A percentile compares a stretch with the other conserved stretches of the same genome.
These are phyloP conservation scores for Rhizoctonia solani DNA, from an alignment of 1,284 basidiomycete species.

Conservation along the genomic window DNA sequence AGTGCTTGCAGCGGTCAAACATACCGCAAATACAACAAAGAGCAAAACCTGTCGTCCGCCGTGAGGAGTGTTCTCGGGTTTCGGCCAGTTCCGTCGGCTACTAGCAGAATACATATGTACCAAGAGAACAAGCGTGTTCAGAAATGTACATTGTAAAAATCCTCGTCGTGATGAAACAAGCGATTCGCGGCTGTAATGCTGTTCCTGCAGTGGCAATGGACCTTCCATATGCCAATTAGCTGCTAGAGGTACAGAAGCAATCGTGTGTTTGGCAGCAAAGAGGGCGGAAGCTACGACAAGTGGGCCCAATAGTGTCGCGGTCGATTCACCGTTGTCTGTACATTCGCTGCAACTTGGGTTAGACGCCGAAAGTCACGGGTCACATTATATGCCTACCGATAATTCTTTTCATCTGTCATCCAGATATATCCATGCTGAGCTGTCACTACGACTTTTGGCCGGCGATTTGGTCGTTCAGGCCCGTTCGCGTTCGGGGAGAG, in stretches of 20 bases:
- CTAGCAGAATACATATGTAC: conserved; percentile 27
- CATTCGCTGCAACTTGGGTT: conserved; percentile 59
- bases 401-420: conserved; percentile 90
- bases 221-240: conserved; percentile 75
- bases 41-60: conserved; percentile 42
- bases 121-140: conserved; percentile 25
- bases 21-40: conserved; percentile 64
- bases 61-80: conserved; percentile 18
- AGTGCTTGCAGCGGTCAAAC: conserved; percentile 55
- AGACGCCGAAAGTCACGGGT: neutral
- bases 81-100: conserved; percentile 11
- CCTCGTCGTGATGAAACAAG: conserved; percentile 72
- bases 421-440: conserved; percentile 59
- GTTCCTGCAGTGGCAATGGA: conserved; percentile 47
- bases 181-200: conserved; percentile 59
- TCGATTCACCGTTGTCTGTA: conserved; percentile 80
- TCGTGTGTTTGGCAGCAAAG: conserved; percentile 41
- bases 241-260: conserved; percentile 42
- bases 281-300: conserved; percentile 72
- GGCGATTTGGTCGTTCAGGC: conserved; percentile 39
- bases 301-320: conserved; percentile 77
- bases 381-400: conserved; percentile 57
- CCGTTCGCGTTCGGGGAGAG: conserved; percentile 49
- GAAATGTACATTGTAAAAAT: conserved; percentile 59
- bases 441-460: conserved; percentile 56